Evolutionary conservation across 345 rosid species (phyloP).

Genomic region (Corchorus capsularis): DNA sequence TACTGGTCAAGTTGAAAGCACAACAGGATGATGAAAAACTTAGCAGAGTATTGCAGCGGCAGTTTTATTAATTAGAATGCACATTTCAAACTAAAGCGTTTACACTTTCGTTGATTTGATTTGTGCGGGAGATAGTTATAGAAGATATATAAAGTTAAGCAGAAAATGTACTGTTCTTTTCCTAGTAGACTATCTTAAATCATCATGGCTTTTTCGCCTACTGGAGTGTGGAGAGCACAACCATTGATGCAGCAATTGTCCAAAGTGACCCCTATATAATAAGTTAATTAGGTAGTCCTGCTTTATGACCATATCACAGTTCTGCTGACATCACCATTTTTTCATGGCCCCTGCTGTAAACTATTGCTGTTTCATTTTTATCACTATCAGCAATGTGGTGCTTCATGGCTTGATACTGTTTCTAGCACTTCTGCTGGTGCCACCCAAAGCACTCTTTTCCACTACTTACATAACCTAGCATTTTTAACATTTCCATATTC

Average conservation of each 20-base stretch:
- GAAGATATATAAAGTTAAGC: background rate
- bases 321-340: background rate
- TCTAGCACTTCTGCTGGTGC: background rate
- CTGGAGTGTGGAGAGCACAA: background rate
- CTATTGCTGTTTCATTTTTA: too few species aligned
- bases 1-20: background rate
- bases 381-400: too few species aligned
- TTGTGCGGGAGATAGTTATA: background rate
- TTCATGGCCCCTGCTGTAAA: too few species aligned
- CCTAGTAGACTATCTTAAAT: background rate
- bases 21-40: background rate
- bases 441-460: too few species aligned
- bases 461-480: too few species aligned
- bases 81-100: background rate
- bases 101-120: conserved; percentile 7
- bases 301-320: background rate
- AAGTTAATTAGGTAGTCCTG: background rate
- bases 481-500: too few species aligned
- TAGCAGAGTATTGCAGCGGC: background rate
- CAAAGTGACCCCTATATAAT: background rate
- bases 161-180: background rate
- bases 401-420: too few species aligned
- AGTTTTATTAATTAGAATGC: background rate
- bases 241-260: background rate
- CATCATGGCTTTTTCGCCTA: background rate